Conservation (phyloP, 768 basidiomycete species). For the Russula dissimulans region DNA sequence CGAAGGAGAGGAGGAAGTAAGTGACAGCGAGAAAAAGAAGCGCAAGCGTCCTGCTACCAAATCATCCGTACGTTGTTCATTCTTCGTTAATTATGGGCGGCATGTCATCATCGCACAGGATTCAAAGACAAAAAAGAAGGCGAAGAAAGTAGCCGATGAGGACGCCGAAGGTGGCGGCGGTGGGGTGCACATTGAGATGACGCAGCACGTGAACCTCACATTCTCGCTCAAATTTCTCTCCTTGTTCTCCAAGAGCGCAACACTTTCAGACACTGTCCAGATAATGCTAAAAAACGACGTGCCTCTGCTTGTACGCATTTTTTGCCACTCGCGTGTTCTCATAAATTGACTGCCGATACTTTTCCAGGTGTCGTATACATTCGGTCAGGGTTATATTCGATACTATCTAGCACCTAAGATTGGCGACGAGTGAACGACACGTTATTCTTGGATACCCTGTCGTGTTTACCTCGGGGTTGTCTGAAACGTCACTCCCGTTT, state of each 20-base stretch:
- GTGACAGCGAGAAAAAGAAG: slow-evolving; percentile 42
- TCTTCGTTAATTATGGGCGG: background rate
- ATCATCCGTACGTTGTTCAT: slow-evolving; percentile 34
- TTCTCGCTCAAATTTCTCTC: slow-evolving; percentile 96
- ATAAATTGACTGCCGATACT: background rate
- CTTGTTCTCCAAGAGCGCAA: slow-evolving; percentile 88
- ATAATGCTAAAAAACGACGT: slow-evolving; percentile 91
- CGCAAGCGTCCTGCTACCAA: slow-evolving; percentile 43
- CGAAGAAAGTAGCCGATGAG: slow-evolving; percentile 37
- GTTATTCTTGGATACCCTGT: background rate
- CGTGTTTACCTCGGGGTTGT: background rate
- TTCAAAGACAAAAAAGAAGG: slow-evolving; percentile 42
- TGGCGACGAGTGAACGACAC: slow-evolving; percentile 54
- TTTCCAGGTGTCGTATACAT: slow-evolving; percentile 75
- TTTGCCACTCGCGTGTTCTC: background rate
- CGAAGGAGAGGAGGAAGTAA: slow-evolving; percentile 32
- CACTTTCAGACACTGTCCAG: slow-evolving; percentile 61
- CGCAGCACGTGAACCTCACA: slow-evolving; percentile 82
- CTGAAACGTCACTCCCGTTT: background rate
- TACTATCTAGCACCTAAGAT: slow-evolving; percentile 98
- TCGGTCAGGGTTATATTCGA: slow-evolving; percentile 78
- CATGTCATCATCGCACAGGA: slow-evolving; percentile 18
- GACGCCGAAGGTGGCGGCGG: slow-evolving; percentile 36
- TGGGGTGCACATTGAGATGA: slow-evolving; percentile 75
- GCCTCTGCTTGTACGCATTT: slow-evolving; percentile 60